Percentiles rank a stretch among this genome's conserved stretches.
phyloP scores from a whole-genome alignment of 2,329 filamentous ascomycete genomes.

The Periglandula ipomoeae region DNA sequence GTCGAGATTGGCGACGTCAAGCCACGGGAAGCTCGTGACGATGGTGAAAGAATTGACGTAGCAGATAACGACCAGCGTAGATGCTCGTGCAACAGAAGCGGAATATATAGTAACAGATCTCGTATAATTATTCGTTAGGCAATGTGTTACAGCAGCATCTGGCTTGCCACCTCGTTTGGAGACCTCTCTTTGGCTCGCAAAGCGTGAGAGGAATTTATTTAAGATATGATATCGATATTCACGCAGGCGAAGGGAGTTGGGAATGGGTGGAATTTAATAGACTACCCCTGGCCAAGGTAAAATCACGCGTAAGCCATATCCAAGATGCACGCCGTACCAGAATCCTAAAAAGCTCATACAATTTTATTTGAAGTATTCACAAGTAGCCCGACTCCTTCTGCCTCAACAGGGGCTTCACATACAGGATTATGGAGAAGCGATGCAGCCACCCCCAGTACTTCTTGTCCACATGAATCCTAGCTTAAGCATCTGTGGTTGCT shows the following conservation, averaged over 20 bases:
- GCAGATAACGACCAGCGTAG: neutral
- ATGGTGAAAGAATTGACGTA: neutral
- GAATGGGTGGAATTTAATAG: neutral
- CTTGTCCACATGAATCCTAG: neutral
- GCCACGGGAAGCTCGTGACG: too few relatives aligned
- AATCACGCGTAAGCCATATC: neutral
- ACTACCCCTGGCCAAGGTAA: too few relatives aligned
- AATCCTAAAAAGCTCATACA: too few relatives aligned
- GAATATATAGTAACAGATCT: neutral
- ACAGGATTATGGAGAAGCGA: neutral
- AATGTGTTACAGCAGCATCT: neutral
- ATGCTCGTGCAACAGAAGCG: neutral
- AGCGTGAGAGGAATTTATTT: neutral
- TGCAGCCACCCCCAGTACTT: neutral
- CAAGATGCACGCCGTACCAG: neutral
- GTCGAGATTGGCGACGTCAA: too few relatives aligned
- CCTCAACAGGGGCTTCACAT: neutral
- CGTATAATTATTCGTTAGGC: neutral
- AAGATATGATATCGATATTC: neutral
- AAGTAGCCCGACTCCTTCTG: neutral
- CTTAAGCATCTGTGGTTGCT: neutral
- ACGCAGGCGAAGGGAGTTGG: neutral
- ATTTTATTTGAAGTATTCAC: neutral
- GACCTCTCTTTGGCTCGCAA: neutral
- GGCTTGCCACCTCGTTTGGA: neutral